Evolutionary conservation across 257 asterid species (phyloP).

Genomic region (Penstemon barbatus): DNA sequence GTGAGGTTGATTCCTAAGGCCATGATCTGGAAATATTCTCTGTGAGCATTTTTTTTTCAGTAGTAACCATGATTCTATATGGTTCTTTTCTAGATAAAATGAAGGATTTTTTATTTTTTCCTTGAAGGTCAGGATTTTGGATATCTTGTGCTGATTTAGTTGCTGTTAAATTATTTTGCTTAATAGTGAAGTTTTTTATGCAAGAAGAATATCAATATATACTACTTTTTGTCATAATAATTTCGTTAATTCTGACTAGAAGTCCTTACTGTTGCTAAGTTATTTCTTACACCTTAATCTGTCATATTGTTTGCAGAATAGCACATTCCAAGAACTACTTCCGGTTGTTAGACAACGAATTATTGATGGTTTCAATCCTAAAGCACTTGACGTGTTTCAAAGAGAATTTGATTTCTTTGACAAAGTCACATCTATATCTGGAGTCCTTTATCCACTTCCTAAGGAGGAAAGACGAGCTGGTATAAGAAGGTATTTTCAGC

Average conservation of each 20-base stretch:
- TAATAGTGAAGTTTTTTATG: conserved; percentile 15
- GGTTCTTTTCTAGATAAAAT: not conserved
- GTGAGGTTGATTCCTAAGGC: not conserved
- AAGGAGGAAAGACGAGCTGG: conserved; percentile 98
- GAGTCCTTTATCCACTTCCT: conserved; percentile 87
- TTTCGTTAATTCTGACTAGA: conserved; percentile 17
- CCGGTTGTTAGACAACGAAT: conserved; percentile 85
- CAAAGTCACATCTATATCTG: conserved; percentile 97
- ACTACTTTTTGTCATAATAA: conserved; percentile 19
- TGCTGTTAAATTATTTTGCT: not conserved
- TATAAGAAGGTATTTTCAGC: conserved; percentile 65
- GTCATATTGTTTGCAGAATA: conserved; percentile 44
- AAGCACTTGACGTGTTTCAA: conserved; percentile 71
- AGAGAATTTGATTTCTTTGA: conserved; percentile 98
- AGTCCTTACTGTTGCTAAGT: not conserved
- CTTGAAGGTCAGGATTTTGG: not conserved
- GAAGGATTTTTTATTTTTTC: not conserved
- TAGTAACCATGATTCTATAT: not conserved
- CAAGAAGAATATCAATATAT: conserved; percentile 15
- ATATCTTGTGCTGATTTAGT: conserved; percentile 14
- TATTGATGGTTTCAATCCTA: conserved; percentile 73
- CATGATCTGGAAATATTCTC: not conserved
- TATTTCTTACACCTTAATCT: too few species aligned
- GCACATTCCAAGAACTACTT: conserved; percentile 69
- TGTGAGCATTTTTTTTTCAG: not conserved